These are phyloP conservation scores for Uronychia setigera DNA, from an alignment of 73 alveolate species.

Conservation along the genomic window DNA sequence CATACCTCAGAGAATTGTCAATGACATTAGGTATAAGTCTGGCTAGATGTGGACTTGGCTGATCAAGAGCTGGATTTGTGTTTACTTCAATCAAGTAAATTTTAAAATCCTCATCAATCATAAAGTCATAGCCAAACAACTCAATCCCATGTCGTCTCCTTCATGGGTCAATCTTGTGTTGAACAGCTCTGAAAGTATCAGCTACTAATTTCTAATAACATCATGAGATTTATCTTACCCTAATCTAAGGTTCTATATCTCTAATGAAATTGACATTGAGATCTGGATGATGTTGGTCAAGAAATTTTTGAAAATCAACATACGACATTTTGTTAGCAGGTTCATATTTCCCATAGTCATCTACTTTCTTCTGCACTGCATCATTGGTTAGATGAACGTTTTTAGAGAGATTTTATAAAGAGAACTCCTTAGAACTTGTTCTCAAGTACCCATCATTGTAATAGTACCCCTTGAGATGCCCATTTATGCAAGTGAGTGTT, in stretches of 20 bases:
- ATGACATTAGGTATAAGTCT: not conserved
- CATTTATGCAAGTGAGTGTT: conserved; percentile 73
- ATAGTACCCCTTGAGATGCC: conserved; percentile 59
- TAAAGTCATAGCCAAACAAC: conserved; percentile 26
- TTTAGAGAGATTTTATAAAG: conserved; percentile 55
- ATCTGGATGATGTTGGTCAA: conserved; percentile 65
- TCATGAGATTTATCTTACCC: conserved; percentile 22
- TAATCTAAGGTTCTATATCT: conserved; percentile 79
- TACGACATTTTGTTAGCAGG: conserved; percentile 92
- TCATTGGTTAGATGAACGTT: conserved; percentile 96
- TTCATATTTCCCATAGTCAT: conserved; percentile 95
- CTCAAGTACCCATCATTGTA: conserved; percentile 87
- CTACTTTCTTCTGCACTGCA: conserved; percentile 93
- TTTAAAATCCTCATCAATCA: conserved; percentile 67
- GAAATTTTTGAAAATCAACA: conserved; percentile 83
- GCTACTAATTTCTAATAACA: conserved; percentile 3
- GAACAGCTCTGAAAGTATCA: conserved; percentile 14
- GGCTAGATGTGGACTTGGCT: conserved; percentile 15
- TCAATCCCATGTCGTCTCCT: conserved; percentile 1
- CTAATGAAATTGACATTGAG: conserved; percentile 67
- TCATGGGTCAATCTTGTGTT: conserved; percentile 2
- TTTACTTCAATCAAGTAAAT: conserved; percentile 81
- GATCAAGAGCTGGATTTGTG: conserved; percentile 66
- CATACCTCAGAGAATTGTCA: not conserved
- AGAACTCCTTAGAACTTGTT: conserved; percentile 79